phyloP scores from a whole-genome alignment of 176 grass and related monocot species.

The Rhipidocladum racemiflorum region DNA sequence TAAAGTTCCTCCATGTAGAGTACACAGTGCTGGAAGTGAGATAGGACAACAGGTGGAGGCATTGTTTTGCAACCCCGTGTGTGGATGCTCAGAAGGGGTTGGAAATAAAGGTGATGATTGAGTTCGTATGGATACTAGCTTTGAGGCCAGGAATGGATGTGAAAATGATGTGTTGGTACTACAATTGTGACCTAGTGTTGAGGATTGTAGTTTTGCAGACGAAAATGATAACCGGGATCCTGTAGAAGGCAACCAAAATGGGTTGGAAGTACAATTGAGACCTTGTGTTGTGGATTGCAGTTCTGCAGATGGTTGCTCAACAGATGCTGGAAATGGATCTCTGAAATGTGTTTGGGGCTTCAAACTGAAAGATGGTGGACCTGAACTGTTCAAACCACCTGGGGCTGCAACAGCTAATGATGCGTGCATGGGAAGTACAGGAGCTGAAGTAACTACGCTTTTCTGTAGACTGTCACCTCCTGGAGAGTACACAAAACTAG shows the following conservation, averaged over 20 bases:
- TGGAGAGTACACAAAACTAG: slow-evolving; percentile 9
- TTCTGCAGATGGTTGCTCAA: background rate
- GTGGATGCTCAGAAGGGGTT: background rate
- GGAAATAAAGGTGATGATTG: background rate
- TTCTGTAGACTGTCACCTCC: background rate
- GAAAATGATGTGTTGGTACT: background rate
- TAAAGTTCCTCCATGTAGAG: background rate
- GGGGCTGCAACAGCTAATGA: slow-evolving; percentile 10
- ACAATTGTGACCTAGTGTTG: background rate
- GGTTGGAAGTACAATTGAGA: background rate
- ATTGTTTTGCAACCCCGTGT: background rate
- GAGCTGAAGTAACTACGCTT: background rate
- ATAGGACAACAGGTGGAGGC: background rate
- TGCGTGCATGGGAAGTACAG: background rate
- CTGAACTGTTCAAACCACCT: background rate
- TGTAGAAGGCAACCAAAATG: background rate
- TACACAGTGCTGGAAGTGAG: background rate
- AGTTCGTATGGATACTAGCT: background rate
- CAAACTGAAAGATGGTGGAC: background rate
- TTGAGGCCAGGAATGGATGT: background rate
- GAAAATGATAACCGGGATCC: background rate
- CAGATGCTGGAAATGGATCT: background rate
- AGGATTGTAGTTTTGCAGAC: background rate
- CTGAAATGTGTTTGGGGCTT: background rate
- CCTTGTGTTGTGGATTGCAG: slow-evolving; percentile 9